phyloP scores from a whole-genome alignment of 345 rosid genomes.

The Adansonia digitata region DNA sequence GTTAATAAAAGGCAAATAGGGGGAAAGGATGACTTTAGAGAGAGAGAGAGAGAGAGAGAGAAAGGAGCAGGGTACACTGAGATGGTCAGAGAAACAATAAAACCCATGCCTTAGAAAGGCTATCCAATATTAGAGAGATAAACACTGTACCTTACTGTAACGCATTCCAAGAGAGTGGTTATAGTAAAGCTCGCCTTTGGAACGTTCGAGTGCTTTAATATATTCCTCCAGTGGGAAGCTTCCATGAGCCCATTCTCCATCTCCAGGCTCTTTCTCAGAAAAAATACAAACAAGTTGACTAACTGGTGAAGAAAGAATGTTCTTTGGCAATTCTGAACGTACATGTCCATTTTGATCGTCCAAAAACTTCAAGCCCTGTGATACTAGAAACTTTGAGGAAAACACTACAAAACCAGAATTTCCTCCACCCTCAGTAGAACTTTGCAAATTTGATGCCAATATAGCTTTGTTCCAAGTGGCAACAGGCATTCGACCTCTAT shows the following conservation, averaged over 20 bases:
- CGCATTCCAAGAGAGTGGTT: constrained; percentile 84
- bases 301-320: constrained; percentile 34
- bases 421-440: constrained; percentile 46
- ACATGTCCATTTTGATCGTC: constrained; percentile 33
- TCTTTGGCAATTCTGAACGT: constrained; percentile 32
- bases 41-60: neutral
- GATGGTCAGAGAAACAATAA: constrained; percentile 2
- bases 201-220: constrained; percentile 74
- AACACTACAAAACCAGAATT: constrained; percentile 73
- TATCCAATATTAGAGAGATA: constrained; percentile 1
- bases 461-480: constrained; percentile 65
- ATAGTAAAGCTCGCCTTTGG: constrained; percentile 84
- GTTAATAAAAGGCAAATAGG: neutral
- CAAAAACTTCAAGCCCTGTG: constrained; percentile 57
- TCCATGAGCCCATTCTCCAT: constrained; percentile 92
- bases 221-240: constrained; percentile 87
- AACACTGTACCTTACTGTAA: constrained; percentile 69
- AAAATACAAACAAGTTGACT: constrained; percentile 64
- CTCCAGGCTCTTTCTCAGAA: constrained; percentile 62
- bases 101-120: neutral
- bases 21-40: neutral
- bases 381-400: constrained; percentile 62
- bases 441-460: constrained; percentile 47
- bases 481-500: constrained; percentile 66
- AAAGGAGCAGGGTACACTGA: neutral